Percentiles rank a stretch among this genome's conserved stretches.
phyloP scores from a whole-genome alignment of 1,284 basidiomycete genomes.

The Cryptococcus sp. region DNA sequence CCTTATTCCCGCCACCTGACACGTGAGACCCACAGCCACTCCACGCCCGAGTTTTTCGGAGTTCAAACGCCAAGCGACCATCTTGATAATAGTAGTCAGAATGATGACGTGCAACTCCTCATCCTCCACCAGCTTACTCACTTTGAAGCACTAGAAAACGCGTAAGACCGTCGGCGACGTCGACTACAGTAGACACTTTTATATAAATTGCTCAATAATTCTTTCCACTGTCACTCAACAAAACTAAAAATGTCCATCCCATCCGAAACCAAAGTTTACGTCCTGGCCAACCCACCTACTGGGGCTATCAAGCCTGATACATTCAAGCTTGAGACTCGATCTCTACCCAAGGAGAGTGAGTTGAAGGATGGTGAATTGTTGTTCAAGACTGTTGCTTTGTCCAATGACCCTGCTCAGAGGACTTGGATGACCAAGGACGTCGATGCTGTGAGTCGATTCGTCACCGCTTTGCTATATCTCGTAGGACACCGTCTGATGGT shows the following conservation, averaged over 20 bases:
- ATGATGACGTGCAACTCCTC: no score
- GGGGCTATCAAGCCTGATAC: constrained; percentile 22
- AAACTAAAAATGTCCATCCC: constrained; percentile 9
- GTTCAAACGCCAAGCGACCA: no score
- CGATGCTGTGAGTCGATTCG: constrained; percentile 17
- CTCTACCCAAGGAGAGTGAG: constrained; percentile 11
- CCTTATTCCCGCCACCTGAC: no score
- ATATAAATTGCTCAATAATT: no score
- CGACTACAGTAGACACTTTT: background rate
- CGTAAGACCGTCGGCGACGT: background rate
- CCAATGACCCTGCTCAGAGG: constrained; percentile 41
- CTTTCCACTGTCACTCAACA: no score
- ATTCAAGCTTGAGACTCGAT: constrained; percentile 22
- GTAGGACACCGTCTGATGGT: background rate
- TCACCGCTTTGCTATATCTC: background rate
- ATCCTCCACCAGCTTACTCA: background rate
- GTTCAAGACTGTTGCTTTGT: constrained; percentile 26
- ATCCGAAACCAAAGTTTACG: constrained; percentile 20
- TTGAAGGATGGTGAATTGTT: constrained; percentile 35
- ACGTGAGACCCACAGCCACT: no score
- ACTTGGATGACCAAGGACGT: constrained; percentile 29
- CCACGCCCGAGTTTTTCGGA: no score
- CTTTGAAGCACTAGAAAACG: background rate
- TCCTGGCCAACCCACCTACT: constrained; percentile 27
- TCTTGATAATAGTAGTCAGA: no score